phyloP scores from a whole-genome alignment of 305 asterid species.

The Monarda citriodora region DNA sequence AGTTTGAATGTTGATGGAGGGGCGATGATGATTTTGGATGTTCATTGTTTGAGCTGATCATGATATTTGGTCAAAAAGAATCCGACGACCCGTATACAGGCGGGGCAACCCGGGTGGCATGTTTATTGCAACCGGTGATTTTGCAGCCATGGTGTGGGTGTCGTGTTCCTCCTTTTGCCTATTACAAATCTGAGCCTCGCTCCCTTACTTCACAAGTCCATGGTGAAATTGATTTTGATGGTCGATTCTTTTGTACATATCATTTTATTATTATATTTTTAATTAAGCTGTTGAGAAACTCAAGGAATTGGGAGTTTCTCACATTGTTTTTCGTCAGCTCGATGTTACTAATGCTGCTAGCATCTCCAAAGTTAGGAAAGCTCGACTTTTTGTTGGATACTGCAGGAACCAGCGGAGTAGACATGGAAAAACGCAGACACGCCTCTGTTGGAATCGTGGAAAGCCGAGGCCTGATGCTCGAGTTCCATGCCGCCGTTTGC shows the following conservation, averaged over 20 bases:
- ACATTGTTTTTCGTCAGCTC: no score
- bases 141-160: neutral
- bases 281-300: no score
- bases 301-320: no score
- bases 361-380: no score
- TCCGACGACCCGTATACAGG: neutral
- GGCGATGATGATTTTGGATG: neutral
- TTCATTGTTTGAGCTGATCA: no score
- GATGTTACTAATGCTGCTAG: no score
- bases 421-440: constrained; percentile 52
- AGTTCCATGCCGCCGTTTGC: no score
- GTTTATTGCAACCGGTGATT: neutral
- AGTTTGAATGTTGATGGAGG: neutral
- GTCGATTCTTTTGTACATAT: no score
- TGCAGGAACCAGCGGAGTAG: no score
- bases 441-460: constrained; percentile 32
- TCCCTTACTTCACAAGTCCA: neutral
- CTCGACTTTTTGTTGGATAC: no score
- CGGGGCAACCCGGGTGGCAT: neutral
- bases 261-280: no score
- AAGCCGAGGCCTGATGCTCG: neutral
- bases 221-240: neutral
- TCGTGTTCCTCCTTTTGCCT: neutral
- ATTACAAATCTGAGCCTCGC: neutral
- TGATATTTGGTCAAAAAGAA: neutral